A percentile compares a stretch with the other conserved stretches of the same genome.
These are phyloP conservation scores for Cladobotryum mycophilum DNA, from an alignment of 2,329 filamentous ascomycete genomes.

Conservation along the genomic window DNA sequence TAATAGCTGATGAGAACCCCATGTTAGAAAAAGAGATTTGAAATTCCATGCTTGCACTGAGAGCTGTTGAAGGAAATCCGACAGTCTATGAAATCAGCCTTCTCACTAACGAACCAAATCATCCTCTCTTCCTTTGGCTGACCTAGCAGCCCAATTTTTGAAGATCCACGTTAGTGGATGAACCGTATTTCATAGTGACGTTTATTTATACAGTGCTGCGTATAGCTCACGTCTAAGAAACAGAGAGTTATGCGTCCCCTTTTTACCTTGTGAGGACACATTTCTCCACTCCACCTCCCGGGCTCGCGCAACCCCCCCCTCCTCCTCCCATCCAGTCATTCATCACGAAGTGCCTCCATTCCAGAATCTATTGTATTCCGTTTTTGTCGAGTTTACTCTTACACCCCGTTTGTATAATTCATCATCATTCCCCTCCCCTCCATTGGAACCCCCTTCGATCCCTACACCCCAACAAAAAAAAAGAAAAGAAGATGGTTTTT, in stretches of 20 bases:
- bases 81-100: background rate
- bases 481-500: background rate
- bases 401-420: conserved; percentile 11
- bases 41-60: too few species aligned
- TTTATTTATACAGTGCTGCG: conserved; percentile 34
- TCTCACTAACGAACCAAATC: background rate
- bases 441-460: conserved; percentile 7
- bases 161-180: too few species aligned
- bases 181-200: conserved; percentile 18
- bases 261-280: conserved; percentile 5
- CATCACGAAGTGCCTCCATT: conserved; percentile 8
- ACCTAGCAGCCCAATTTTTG: too few species aligned
- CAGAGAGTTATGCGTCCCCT: conserved; percentile 13
- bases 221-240: conserved; percentile 31
- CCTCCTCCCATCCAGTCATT: conserved; percentile 1
- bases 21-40: too few species aligned
- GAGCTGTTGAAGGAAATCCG: too few species aligned
- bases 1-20: too few species aligned
- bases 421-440: background rate
- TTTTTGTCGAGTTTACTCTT: conserved; percentile 14
- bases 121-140: too few species aligned
- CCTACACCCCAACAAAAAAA: conserved; percentile 5
- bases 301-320: background rate
- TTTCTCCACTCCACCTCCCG: background rate
- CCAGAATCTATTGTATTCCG: conserved; percentile 11